Evolutionary conservation across 164 flowering plant genomes (phyloP), one percentile per base, ranked within the genome.

Genomic region (Chloranthus sessilifolius): DNA sequence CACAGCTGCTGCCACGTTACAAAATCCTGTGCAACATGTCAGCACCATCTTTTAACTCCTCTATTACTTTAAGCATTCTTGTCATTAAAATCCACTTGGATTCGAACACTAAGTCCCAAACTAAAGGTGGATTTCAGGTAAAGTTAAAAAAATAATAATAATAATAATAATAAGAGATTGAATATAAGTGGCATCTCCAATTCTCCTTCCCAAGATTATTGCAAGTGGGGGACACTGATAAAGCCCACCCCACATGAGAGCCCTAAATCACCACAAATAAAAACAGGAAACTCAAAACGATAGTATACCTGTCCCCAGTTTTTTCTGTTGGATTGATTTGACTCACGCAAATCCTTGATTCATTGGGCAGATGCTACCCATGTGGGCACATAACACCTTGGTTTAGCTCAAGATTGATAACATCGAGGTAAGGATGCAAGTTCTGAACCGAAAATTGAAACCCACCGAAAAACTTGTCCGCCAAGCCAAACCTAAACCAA

Each of bases 1-100:
- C 27, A 24, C 7, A 22, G 41, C 41, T 19, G 30, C 53, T 50
- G 43, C 43, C 54, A 50, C 43, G 21, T 37, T 50, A 21, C 21
- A 50, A 36, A 17, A 36, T 50, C 54, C 44, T 25, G 27, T 25
- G 34, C 55, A 50, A 51, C 41, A 37, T 38, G 55, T 6, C 23
- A 38, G 10, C 24, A 27, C 15, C 15, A 34, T 37, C 34, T 38
- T 51, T 51, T 20, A 14, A 7, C 6, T 14, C 11, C 41, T 28
- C 35, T 25, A 6, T 14, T 34, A 34, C 17, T 51, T 26, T 37
- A 51, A n/a, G 17, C 2, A 26, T 25, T 37, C 19, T 51, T 11
- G 16, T 9, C 43, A 37, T 26, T 51, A 8, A 50, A 37, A 15
- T 51, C 55, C 44, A 34, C 28, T 49, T 35, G 10, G 27, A 49